Evolutionary conservation across 139 green algal genomes (phyloP).

Genomic region (Tetratostichococcus sp.): DNA sequence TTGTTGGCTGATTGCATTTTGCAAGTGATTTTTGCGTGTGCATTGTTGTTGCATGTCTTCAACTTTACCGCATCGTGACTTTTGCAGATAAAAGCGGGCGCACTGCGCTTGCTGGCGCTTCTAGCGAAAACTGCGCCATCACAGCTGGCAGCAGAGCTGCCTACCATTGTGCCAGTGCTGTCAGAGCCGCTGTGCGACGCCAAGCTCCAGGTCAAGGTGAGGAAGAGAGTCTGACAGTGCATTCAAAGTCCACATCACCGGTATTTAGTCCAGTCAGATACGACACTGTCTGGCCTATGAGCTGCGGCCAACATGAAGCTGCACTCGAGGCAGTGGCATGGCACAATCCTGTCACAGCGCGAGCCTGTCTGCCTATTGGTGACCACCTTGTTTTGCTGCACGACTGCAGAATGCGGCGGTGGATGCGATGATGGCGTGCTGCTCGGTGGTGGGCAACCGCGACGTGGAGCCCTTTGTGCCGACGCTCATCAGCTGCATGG

Average conservation of each 20-base stretch:
- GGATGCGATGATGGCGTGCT: constrained; percentile 39
- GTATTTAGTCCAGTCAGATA: too few species aligned
- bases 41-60: too few species aligned
- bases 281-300: too few species aligned
- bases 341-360: too few species aligned
- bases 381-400: too few species aligned
- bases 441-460: constrained; percentile 50
- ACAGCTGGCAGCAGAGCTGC: constrained; percentile 8
- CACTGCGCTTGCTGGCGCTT: constrained; percentile 18
- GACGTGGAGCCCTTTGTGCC: constrained; percentile 69
- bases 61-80: constrained; percentile 1
- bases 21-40: too few species aligned
- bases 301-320: too few species aligned
- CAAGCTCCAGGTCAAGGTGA: constrained; percentile 10
- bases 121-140: constrained; percentile 4
- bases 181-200: constrained; percentile 24
- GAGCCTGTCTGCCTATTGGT: too few species aligned
- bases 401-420: constrained; percentile 26
- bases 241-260: too few species aligned
- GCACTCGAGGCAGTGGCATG: too few species aligned
- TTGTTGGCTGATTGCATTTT: too few species aligned
- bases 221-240: too few species aligned
- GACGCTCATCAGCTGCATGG: constrained; percentile 50
- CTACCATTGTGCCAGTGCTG: constrained; percentile 15
- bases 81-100: constrained; percentile 18